Percentiles rank a stretch among this genome's conserved stretches.
Evolutionary conservation across 768 basidiomycete species (phyloP).

Genomic region (Agrocybe chaxingu): DNA sequence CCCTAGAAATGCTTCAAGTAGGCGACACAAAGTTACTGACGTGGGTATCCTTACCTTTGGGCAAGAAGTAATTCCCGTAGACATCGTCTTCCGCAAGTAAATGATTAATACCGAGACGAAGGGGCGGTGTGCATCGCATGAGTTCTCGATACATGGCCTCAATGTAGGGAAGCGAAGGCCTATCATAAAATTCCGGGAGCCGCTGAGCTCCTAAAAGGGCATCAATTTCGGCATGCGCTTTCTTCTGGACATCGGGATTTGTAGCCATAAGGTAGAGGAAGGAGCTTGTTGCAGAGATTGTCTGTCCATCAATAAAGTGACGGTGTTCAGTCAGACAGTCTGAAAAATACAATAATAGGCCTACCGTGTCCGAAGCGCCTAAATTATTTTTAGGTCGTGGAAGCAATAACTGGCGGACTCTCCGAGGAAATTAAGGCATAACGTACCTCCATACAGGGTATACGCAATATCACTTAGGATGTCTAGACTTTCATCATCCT

Average conservation of each 20-base stretch:
- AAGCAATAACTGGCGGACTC: not conserved
- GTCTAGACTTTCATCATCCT: conserved; percentile 6
- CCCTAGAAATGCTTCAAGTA: no score
- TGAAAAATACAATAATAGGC: no score
- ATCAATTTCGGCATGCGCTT: conserved; percentile 33
- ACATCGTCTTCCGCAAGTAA: no score
- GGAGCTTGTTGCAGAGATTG: conserved; percentile 10
- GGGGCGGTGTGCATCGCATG: no score
- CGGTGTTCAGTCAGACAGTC: not conserved
- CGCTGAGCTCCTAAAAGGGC: conserved; percentile 25
- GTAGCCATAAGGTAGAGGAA: conserved; percentile 28
- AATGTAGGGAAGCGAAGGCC: conserved; percentile 23
- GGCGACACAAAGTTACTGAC: no score
- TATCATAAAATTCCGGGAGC: conserved; percentile 26
- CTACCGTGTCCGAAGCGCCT: conserved; percentile 13
- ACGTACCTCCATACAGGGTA: conserved; percentile 13
- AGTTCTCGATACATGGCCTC: conserved; percentile 7
- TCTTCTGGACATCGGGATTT: conserved; percentile 27
- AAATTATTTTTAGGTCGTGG: not conserved
- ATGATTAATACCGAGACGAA: no score
- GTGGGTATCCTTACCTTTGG: no score
- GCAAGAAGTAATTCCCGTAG: no score
- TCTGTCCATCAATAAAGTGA: not conserved
- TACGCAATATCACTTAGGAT: conserved; percentile 7
- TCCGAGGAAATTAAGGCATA: not conserved